Percentiles rank a stretch among this genome's conserved stretches.
Evolutionary conservation across 768 basidiomycete genomes (phyloP).

Genomic region (Psilocybe tampanensis): DNA sequence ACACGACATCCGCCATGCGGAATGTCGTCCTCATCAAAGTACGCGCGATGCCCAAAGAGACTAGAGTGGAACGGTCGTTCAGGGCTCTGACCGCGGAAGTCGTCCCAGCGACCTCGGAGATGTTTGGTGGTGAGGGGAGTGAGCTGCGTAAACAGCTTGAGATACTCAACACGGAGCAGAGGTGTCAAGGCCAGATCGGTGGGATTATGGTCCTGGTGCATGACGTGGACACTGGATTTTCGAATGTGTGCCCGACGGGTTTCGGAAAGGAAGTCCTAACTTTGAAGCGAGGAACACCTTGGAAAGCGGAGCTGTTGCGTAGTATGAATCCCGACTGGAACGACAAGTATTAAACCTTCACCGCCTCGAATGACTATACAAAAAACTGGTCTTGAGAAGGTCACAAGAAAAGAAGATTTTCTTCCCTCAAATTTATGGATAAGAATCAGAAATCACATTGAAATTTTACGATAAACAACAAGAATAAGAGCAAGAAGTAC

Average conservation of each 20-base stretch:
- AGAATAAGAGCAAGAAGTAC: not conserved
- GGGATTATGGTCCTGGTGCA: constrained; percentile 2
- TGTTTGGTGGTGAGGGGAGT: not conserved
- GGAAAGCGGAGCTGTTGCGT: not conserved
- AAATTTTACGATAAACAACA: too few species aligned
- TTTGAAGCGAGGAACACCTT: not conserved
- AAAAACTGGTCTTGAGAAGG: too few species aligned
- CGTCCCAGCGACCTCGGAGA: not conserved
- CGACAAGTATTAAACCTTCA: too few species aligned
- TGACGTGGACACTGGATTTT: not conserved
- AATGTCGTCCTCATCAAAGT: not conserved
- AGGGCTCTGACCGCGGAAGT: not conserved
- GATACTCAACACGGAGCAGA: not conserved
- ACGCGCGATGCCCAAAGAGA: not conserved
- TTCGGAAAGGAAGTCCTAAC: not conserved
- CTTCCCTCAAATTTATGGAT: too few species aligned
- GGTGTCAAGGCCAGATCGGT: not conserved
- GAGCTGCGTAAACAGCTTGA: not conserved
- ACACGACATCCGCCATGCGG: not conserved
- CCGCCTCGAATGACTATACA: too few species aligned
- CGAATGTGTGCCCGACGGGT: constrained; percentile 2
- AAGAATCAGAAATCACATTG: not conserved
- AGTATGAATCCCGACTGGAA: not conserved
- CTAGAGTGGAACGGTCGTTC: not conserved
- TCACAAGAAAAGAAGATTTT: not conserved